phyloP scores from a whole-genome alignment of 2,329 filamentous ascomycete genomes.

The Orbilia javanica region DNA sequence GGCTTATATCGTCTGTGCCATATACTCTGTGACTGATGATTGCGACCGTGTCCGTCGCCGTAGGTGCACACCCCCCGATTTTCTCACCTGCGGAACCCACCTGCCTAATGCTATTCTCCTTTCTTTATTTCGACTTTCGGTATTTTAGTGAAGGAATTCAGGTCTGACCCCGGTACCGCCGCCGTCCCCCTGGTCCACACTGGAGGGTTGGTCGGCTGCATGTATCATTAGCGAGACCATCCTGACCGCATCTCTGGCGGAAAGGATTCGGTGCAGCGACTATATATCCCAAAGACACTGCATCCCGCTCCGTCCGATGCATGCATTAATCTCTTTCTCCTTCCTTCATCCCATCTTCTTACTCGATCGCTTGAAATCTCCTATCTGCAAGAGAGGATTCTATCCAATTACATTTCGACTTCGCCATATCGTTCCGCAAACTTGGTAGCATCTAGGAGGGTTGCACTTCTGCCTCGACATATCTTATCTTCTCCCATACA shows the following conservation, averaged over 20 bases:
- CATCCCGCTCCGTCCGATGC: slow-evolving; percentile 45
- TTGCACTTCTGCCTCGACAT: slow-evolving; percentile 40
- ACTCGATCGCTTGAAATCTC: slow-evolving; percentile 51
- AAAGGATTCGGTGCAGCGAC: slow-evolving; percentile 42
- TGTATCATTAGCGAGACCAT: slow-evolving; percentile 56
- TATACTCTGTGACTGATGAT: slow-evolving; percentile 30
- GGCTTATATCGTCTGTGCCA: slow-evolving; percentile 54
- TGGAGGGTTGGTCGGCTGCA: slow-evolving; percentile 56
- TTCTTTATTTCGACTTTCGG: slow-evolving; percentile 10
- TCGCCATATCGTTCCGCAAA: slow-evolving; percentile 23
- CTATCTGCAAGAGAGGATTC: slow-evolving; percentile 40
- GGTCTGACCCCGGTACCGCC: slow-evolving; percentile 49
- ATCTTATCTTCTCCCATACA: slow-evolving; percentile 15
- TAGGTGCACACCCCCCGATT: slow-evolving; percentile 30
- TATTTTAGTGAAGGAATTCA: slow-evolving; percentile 51
- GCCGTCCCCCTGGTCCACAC: slow-evolving; percentile 32
- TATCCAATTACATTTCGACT: slow-evolving; percentile 48
- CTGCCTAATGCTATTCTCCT: slow-evolving; percentile 48
- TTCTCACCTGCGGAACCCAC: slow-evolving; percentile 57
- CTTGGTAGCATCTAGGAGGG: slow-evolving; percentile 22
- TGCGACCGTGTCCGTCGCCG: slow-evolving; percentile 44
- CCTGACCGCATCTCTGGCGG: slow-evolving; percentile 52
- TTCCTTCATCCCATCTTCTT: slow-evolving; percentile 55
- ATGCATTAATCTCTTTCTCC: slow-evolving; percentile 51
- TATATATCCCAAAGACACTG: slow-evolving; percentile 52